Evolutionary conservation across 1,139 yeast species (phyloP).

Genomic region (Geotrichum klebahnii): DNA sequence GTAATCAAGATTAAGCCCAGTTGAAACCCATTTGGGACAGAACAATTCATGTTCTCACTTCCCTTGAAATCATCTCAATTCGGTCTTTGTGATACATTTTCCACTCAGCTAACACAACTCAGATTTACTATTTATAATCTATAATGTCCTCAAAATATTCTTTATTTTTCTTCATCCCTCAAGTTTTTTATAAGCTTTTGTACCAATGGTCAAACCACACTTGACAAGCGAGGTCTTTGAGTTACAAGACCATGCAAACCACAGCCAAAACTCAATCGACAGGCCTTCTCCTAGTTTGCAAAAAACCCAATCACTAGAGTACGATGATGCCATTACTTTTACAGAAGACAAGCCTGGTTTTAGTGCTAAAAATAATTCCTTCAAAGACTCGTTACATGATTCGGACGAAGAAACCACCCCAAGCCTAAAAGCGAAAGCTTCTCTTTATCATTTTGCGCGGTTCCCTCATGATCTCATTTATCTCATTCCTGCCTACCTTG

Average conservation of each 20-base stretch:
- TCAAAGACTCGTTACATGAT: not conserved
- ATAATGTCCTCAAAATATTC: not conserved
- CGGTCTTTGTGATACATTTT: slow-evolving; percentile 7
- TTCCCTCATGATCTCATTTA: slow-evolving; percentile 31
- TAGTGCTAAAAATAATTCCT: not conserved
- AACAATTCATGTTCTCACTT: not conserved
- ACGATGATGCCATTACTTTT: not conserved
- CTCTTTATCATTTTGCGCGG: slow-evolving; percentile 15
- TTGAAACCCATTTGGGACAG: not conserved
- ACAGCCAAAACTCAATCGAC: not conserved
- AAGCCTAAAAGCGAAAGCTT: slow-evolving; percentile 3
- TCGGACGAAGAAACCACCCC: not conserved
- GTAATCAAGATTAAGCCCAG: not conserved
- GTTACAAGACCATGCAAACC: not conserved
- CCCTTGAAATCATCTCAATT: slow-evolving; percentile 1
- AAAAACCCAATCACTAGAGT: not conserved
- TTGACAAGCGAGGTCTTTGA: not conserved
- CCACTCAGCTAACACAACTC: too few relatives aligned
- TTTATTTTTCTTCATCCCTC: not conserved
- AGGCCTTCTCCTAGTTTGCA: too few relatives aligned
- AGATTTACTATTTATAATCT: not conserved
- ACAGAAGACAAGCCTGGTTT: not conserved
- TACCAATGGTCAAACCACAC: not conserved
- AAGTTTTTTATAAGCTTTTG: not conserved
- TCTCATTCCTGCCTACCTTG: slow-evolving; percentile 28